phyloP scores from a whole-genome alignment of 2,329 filamentous ascomycete genomes.

The Nannizzia gypsea region DNA sequence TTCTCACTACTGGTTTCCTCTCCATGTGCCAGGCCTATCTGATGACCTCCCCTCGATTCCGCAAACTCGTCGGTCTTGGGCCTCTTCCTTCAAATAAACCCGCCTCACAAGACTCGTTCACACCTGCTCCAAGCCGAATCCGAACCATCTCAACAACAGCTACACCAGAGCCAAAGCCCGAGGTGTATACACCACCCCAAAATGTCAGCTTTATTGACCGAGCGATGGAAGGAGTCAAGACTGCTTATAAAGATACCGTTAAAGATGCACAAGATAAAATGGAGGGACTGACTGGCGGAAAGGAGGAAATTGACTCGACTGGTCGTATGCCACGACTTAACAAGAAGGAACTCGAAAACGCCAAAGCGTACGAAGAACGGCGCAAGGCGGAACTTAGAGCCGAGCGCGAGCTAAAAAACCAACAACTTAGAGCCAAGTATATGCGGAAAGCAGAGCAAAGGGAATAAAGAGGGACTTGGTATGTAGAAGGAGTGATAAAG shows the following conservation, averaged over 20 bases:
- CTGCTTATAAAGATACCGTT: conserved; percentile 17
- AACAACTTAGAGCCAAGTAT: conserved; percentile 8
- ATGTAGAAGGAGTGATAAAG: not conserved
- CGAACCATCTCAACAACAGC: conserved; percentile 6
- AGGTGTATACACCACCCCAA: conserved; percentile 9
- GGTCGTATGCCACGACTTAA: conserved; percentile 20
- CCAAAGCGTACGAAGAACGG: conserved; percentile 22
- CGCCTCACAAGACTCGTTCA: not conserved
- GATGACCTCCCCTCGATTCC: conserved; percentile 29
- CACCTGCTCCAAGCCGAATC: conserved; percentile 1
- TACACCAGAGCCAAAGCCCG: conserved; percentile 8
- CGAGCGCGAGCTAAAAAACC: conserved; percentile 27
- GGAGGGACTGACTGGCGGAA: conserved; percentile 17
- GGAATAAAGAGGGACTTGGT: not conserved
- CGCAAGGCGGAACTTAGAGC: conserved; percentile 20
- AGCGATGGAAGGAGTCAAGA: conserved; percentile 23
- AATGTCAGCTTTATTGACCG: conserved; percentile 26
- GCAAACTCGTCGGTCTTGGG: conserved; percentile 20
- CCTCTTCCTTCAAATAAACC: conserved; percentile 12
- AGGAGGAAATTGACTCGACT: conserved; percentile 11
- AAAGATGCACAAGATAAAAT: conserved; percentile 17
- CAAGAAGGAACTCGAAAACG: conserved; percentile 23
- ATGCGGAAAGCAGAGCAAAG: conserved; percentile 7
- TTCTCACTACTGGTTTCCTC: conserved; percentile 36
- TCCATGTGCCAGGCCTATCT: conserved; percentile 35